Evolutionary conservation across 1,139 yeast genomes (phyloP), one percentile per base, ranked within the genome.

Genomic region (Diutina rugosa): DNA sequence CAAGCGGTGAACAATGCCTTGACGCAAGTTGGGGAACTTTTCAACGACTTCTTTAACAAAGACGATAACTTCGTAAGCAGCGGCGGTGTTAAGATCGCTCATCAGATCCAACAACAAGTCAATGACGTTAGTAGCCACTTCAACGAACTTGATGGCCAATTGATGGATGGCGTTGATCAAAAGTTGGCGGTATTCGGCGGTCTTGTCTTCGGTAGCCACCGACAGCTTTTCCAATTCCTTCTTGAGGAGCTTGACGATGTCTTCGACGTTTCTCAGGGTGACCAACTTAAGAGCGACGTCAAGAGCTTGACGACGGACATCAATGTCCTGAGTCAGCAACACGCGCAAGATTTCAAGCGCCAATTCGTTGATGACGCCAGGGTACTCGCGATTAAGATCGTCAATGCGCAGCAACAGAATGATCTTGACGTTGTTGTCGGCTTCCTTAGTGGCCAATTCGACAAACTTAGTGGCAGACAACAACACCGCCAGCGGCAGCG

Each of bases 21-120:
- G 72, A 67, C 97, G 83, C 62, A 90, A 78, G 59, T 84, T 82
- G 41, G 97, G 97, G 78, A 86, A 91, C 65, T 87, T 87, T 69
- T 91, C 97, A 60, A 91, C 89, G 56, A 91, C 96, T 69, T 93
- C 97, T 68, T 93, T 93, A 61, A 91, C 87, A 70, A 93, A 93
- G 16, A 86, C 72, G 58, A 95, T 81, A 55, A 93, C 96, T 63
- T 91, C 98, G 60, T 85, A 80, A 7, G 98, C 97, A n/a, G 95
- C 87, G 55, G 83, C 70, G 14, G 95, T 83, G 67, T 87, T 86
- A 67, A 93, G 80, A 58, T 90, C 97, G 56, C 87, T 83, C 66
- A 95, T 80, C 62, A 91, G 87, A 62, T 90, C 98, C 63, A 95
- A 78, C 64, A 95, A 76, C 65, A 95, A 76, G 62, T 90, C 96